Conservation (phyloP, 139 green algal species). For the Parachlorella kessleri region DNA sequence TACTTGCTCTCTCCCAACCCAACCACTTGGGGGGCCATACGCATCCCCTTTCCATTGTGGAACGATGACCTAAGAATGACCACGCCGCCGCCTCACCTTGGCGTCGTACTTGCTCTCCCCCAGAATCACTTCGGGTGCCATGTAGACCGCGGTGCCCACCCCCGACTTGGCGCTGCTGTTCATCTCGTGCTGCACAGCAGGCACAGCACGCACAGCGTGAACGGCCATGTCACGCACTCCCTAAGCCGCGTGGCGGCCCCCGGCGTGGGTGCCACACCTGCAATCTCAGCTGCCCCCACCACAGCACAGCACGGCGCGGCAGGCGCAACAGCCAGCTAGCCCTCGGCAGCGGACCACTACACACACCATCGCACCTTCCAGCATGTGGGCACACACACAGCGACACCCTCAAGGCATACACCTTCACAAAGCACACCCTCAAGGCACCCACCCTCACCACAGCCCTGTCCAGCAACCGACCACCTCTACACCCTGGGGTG, state of each 20-base stretch:
- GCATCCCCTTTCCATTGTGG: no score
- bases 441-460: background rate
- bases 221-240: no score
- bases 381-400: background rate
- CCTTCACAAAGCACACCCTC: background rate
- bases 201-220: no score
- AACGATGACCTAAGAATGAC: no score
- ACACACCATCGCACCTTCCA: background rate
- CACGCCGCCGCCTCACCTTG: slow-evolving; percentile 31
- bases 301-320: background rate
- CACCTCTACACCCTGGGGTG: no score
- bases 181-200: slow-evolving; percentile 54
- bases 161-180: slow-evolving; percentile 49
- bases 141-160: slow-evolving; percentile 78
- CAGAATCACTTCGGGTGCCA: slow-evolving; percentile 72
- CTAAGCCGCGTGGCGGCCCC: no score
- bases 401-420: background rate
- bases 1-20: no score
- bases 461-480: background rate
- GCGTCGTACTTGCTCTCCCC: slow-evolving; percentile 51
- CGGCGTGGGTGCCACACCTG: no score
- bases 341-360: no score
- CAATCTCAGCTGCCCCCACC: no score
- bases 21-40: no score
- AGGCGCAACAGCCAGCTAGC: no score